Evolutionary conservation across 1,284 basidiomycete species (phyloP).

Genomic region (Heterobasidion parviporum): DNA sequence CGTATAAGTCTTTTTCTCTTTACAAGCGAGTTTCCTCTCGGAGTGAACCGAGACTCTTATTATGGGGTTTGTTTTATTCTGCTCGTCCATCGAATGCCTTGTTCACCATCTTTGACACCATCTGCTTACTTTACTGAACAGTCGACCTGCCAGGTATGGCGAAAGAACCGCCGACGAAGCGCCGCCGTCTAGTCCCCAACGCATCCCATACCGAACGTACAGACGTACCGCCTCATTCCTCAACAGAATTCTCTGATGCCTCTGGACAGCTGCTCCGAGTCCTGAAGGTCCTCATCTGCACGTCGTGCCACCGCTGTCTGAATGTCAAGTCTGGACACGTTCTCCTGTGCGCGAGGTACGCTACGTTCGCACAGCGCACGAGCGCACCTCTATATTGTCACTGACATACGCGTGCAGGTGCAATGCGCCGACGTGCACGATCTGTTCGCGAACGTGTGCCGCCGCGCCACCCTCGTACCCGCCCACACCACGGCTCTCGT

Average conservation of each 20-base stretch:
- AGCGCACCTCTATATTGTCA: neutral
- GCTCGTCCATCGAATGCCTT: neutral
- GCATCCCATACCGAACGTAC: neutral
- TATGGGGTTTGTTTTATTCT: too few relatives aligned
- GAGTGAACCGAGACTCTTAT: too few relatives aligned
- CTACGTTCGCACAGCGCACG: neutral
- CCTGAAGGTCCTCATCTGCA: conserved; percentile 4
- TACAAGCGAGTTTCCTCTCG: too few relatives aligned
- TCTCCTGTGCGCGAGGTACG: conserved; percentile 8
- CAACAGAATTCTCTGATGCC: neutral
- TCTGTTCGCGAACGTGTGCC: conserved; percentile 25
- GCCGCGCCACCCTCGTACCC: conserved; percentile 17
- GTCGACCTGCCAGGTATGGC: neutral
- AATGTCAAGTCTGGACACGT: conserved; percentile 8
- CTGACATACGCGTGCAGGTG: conserved; percentile 14
- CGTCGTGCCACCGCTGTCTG: conserved; percentile 9
- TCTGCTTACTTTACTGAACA: neutral
- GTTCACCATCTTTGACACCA: neutral
- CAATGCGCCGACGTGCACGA: conserved; percentile 19
- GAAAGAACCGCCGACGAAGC: conserved; percentile 4
- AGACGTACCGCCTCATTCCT: neutral
- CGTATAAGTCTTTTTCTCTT: conserved; percentile 28
- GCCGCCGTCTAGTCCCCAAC: conserved; percentile 9
- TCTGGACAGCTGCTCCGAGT: neutral
- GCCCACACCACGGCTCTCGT: conserved; percentile 17